Evolutionary conservation across 495 filamentous ascomycete species (phyloP).

Genomic region (Tuber umbilicatum): DNA sequence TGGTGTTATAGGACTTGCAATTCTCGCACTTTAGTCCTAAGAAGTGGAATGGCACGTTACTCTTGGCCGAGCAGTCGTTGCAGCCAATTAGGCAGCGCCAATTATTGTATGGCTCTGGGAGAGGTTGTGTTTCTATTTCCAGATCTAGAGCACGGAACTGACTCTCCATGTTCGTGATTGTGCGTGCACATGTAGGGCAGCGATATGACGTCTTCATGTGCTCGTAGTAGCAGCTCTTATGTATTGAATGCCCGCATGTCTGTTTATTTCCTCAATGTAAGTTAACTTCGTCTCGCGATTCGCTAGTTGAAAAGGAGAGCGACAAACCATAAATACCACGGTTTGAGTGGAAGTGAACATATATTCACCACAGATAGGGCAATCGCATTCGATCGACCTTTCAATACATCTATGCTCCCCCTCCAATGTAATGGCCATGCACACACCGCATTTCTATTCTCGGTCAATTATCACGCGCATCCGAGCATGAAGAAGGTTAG

Average conservation of each 20-base stretch:
- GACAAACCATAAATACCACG: constrained; percentile 72
- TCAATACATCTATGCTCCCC: constrained; percentile 90
- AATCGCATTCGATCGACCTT: constrained; percentile 87
- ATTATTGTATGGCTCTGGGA: constrained; percentile 75
- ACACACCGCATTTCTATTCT: constrained; percentile 77
- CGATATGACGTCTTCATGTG: constrained; percentile 83
- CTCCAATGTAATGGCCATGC: constrained; percentile 74
- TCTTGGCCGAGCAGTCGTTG: constrained; percentile 88
- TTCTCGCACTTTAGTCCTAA: constrained; percentile 82
- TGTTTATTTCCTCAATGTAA: constrained; percentile 17
- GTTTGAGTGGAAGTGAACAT: constrained; percentile 88
- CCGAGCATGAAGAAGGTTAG: constrained; percentile 11
- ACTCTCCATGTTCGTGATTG: constrained; percentile 91
- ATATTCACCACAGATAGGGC: constrained; percentile 96
- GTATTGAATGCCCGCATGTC: constrained; percentile 91
- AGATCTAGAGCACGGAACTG: constrained; percentile 85
- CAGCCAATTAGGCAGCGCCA: constrained; percentile 78
- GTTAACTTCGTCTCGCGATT: neutral
- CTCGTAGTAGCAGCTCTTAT: constrained; percentile 74
- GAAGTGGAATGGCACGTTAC: constrained; percentile 85
- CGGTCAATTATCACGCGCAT: constrained; percentile 17
- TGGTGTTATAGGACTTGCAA: constrained; percentile 79
- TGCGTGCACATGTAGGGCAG: constrained; percentile 90
- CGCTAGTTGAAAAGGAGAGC: constrained; percentile 1
- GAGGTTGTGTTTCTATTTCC: constrained; percentile 79